phyloP scores from a whole-genome alignment of 2,329 filamentous ascomycete species.

The Penicillium thymicola region DNA sequence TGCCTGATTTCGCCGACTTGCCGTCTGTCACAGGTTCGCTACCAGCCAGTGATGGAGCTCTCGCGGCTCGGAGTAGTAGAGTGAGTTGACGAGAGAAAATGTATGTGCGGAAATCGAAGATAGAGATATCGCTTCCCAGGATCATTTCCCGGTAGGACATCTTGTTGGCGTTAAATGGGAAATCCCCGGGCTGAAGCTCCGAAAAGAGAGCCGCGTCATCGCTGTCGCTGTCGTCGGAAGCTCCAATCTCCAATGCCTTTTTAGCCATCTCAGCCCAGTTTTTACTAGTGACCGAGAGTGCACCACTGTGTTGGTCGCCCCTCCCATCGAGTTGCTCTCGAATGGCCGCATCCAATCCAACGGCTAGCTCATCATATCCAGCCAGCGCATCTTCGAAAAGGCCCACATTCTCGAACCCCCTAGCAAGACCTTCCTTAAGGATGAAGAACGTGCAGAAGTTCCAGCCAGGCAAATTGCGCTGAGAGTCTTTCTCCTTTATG shows the following conservation, averaged over 20 bases:
- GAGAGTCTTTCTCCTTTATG: slow-evolving; percentile 87
- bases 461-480: slow-evolving; percentile 86
- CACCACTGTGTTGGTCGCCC: slow-evolving; percentile 65
- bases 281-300: slow-evolving; percentile 68
- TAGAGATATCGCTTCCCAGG: slow-evolving; percentile 86
- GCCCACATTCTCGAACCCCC: slow-evolving; percentile 93
- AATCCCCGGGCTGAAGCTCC: slow-evolving; percentile 32
- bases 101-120: slow-evolving; percentile 94
- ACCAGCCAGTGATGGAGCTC: slow-evolving; percentile 45
- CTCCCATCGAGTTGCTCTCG: slow-evolving; percentile 65
- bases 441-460: slow-evolving; percentile 99
- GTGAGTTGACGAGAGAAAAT: slow-evolving; percentile 87
- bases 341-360: slow-evolving; percentile 79
- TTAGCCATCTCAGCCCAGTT: slow-evolving; percentile 64
- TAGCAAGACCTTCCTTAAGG: slow-evolving; percentile 87
- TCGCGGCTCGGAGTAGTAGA: slow-evolving; percentile 77
- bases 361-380: slow-evolving; percentile 89
- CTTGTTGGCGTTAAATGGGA: slow-evolving; percentile 52
- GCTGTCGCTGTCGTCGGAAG: slow-evolving; percentile 28
- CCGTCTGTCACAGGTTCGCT: slow-evolving; percentile 31
- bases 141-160: slow-evolving; percentile 92
- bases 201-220: slow-evolving; percentile 31
- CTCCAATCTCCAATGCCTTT: slow-evolving; percentile 46
- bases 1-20: slow-evolving; percentile 53
- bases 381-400: slow-evolving; percentile 92